These are phyloP conservation scores for Pyrenophora teres DNA, from an alignment of 2,329 filamentous ascomycete species.

Conservation along the genomic window DNA sequence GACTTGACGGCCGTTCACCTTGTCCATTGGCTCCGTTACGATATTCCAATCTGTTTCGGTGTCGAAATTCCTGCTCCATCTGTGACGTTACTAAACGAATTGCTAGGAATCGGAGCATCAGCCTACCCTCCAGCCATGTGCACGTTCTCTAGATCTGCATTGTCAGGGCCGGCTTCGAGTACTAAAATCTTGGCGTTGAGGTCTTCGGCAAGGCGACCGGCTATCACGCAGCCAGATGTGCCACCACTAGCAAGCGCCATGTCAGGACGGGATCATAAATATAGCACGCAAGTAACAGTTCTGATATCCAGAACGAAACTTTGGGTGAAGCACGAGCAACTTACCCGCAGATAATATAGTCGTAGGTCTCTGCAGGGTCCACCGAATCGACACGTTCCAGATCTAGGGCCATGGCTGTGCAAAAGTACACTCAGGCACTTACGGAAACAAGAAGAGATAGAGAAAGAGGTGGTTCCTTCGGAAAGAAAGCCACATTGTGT, in stretches of 20 bases:
- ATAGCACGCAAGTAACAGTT: too few relatives aligned
- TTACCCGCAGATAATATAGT: conserved; percentile 38
- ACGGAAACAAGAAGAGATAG: background rate
- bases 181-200: conserved; percentile 50
- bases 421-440: background rate
- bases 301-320: fast-evolving
- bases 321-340: background rate
- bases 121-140: conserved; percentile 55
- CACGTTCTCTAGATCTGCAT: conserved; percentile 53
- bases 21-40: conserved; percentile 47
- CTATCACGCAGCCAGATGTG: conserved; percentile 56
- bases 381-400: conserved; percentile 25
- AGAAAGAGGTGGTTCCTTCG: background rate
- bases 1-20: conserved; percentile 51
- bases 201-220: conserved; percentile 55
- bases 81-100: background rate
- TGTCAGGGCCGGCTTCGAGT: conserved; percentile 56
- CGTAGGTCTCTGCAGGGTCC: conserved; percentile 25
- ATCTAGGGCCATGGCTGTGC: conserved; percentile 23
- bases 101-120: background rate
- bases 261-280: background rate
- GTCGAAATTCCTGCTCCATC: conserved; percentile 55
- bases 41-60: conserved; percentile 60
- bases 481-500: too few relatives aligned
- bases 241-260: conserved; percentile 44